Percentiles rank a stretch among this genome's conserved stretches.
Conservation (phyloP, 1,284 basidiomycete genomes). For the Ganoderma boninense region DNA sequence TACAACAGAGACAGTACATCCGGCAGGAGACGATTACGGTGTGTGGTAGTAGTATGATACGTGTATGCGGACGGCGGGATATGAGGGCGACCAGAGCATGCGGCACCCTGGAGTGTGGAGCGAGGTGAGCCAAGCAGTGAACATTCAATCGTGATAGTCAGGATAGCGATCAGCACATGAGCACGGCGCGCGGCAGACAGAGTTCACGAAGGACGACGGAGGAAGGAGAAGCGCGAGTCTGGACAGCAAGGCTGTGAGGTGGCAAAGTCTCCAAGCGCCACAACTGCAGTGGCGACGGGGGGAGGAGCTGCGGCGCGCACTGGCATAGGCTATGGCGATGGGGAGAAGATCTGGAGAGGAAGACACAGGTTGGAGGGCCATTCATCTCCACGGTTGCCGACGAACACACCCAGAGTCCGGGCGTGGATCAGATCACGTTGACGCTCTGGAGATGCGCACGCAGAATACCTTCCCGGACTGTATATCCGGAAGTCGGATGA, state of each 20-base stretch:
- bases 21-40: background rate
- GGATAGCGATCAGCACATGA: slow-evolving; percentile 2
- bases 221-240: background rate
- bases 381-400: background rate
- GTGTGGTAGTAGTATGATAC: background rate
- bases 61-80: background rate
- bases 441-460: slow-evolving; percentile 45
- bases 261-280: background rate
- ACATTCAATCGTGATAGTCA: slow-evolving; percentile 3
- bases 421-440: slow-evolving; percentile 40
- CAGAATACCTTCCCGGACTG: slow-evolving; percentile 44
- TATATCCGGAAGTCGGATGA: background rate
- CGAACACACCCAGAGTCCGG: background rate
- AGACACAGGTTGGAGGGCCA: background rate
- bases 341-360: background rate
- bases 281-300: background rate
- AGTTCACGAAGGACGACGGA: background rate
- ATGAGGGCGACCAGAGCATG: background rate
- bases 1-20: slow-evolving; percentile 3
- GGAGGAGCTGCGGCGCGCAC: background rate
- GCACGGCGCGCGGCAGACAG: background rate
- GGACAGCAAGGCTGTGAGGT: slow-evolving; percentile 4
- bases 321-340: background rate
- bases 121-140: background rate
- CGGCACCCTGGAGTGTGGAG: background rate